A percentile compares a stretch with the other conserved stretches of the same genome.
Conservation (phyloP, 495 filamentous ascomycete species). For the Melanomma pulvis-pyrius region DNA sequence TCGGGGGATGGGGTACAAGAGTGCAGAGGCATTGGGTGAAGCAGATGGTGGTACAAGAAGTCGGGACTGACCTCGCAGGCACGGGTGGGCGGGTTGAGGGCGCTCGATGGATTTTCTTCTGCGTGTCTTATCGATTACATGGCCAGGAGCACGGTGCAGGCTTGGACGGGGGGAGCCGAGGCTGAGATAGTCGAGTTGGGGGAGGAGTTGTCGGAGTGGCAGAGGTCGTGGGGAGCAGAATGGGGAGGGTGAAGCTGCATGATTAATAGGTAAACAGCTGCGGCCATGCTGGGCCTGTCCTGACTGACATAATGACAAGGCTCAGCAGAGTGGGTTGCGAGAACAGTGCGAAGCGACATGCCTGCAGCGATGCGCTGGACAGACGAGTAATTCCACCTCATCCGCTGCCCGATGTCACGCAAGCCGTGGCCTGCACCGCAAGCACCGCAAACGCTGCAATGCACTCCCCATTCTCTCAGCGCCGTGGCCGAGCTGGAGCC, state of each 20-base stretch:
- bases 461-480: background rate
- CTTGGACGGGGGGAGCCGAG: background rate
- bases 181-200: background rate
- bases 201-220: background rate
- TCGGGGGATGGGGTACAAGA: background rate
- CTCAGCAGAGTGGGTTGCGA: slow-evolving; percentile 20
- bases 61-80: slow-evolving; percentile 26
- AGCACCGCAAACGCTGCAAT: background rate
- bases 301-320: slow-evolving; percentile 29
- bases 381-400: background rate
- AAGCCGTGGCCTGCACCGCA: background rate
- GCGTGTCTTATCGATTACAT: slow-evolving; percentile 36
- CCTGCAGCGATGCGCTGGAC: slow-evolving; percentile 37
- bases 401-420: slow-evolving; percentile 6
- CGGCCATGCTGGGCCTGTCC: slow-evolving; percentile 6
- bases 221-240: slow-evolving; percentile 7
- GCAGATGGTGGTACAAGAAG: slow-evolving; percentile 2
- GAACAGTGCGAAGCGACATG: slow-evolving; percentile 28
- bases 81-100: slow-evolving; percentile 17
- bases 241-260: slow-evolving; percentile 29
- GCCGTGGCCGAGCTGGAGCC: background rate
- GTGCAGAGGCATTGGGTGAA: slow-evolving; percentile 15
- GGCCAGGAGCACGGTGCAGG: background rate
- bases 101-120: slow-evolving; percentile 5
- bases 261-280: slow-evolving; percentile 18